Percentiles rank a stretch among this genome's conserved stretches.
phyloP scores from a whole-genome alignment of 2,329 filamentous ascomycete genomes.

The Pezicula radicicola region DNA sequence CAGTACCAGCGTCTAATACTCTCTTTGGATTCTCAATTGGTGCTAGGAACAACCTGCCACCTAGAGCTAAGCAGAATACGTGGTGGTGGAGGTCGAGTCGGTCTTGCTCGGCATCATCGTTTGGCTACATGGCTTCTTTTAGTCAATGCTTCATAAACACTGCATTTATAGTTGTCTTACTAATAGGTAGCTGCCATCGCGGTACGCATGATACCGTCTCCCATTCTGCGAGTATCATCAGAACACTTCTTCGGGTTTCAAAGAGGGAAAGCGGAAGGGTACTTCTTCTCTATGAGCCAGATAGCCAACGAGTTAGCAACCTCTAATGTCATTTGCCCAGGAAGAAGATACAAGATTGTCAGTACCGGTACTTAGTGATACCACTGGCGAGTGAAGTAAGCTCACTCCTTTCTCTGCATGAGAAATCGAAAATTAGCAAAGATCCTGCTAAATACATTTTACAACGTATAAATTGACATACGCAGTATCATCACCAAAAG shows the following conservation, averaged over 20 bases:
- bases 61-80: slow-evolving; percentile 18
- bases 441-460: not conserved
- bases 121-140: slow-evolving; percentile 8
- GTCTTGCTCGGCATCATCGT: slow-evolving; percentile 21
- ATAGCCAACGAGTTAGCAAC: not conserved
- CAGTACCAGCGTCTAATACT: slow-evolving; percentile 11
- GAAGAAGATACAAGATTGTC: no score
- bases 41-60: slow-evolving; percentile 21
- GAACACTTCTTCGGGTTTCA: not conserved
- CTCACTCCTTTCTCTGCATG: not conserved
- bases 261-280: not conserved
- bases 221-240: slow-evolving; percentile 12
- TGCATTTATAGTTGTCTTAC: slow-evolving; percentile 2
- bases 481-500: not conserved
- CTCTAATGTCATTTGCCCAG: no score
- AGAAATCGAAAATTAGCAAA: no score
- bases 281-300: slow-evolving; percentile 9
- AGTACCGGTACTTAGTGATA: not conserved
- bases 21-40: slow-evolving; percentile 21
- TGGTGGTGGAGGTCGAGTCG: slow-evolving; percentile 25
- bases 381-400: not conserved
- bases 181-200: slow-evolving; percentile 18
- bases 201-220: slow-evolving; percentile 17
- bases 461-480: not conserved
- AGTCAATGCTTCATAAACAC: not conserved